Evolutionary conservation across 805 yeast species (phyloP), one percentile per base, ranked within the genome.

Genomic region (Yarrowia sp.): DNA sequence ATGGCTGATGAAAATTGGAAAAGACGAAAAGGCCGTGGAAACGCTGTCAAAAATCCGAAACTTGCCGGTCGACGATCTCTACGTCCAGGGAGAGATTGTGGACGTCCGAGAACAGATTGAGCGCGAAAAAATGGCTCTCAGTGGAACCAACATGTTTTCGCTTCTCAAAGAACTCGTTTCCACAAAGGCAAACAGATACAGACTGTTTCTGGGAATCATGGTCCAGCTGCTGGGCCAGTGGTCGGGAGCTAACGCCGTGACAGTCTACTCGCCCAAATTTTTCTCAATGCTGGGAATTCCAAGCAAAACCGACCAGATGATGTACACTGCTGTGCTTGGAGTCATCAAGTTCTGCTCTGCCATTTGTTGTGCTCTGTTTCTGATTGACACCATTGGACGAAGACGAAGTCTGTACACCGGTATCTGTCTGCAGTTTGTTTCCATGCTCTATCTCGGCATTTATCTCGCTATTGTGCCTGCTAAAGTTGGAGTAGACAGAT

Each of bases 221-320:
- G 77, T 82, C 30, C 88, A 56, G 49, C 63, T 56, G 1, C 38
- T 56, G 14, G 63, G 63, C 7, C 87, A 85, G 75, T 85, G 87
- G 87, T 81, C 85, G 24, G 87, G 87, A 66, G 85, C 87, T 5
- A 82, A 81, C 70, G 81, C 87, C 4, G 76, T 86, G 43, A 85
- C 88, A 0, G 83, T 85, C 55, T 86, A 85, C 70, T 84, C 87
- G 40, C 84, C 87, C 1, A 84, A 83, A 60, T 75, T 85, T 46
- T 82, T 84, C 68, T 79, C 79, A 2, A 76, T 83, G 68, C 81
- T 81, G 63, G 87, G 87, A 61, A 78, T 80, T 64, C 72, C 74
- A 8, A 82, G 82, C 20, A 70, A 69, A 30, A 72, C 75, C 3
- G 78, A 80, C 42, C 79, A 79, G 47, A 73, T 78, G 61, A 75